Conservation (phyloP, 257 asterid genomes). For the Euphrasia confusa region DNA sequence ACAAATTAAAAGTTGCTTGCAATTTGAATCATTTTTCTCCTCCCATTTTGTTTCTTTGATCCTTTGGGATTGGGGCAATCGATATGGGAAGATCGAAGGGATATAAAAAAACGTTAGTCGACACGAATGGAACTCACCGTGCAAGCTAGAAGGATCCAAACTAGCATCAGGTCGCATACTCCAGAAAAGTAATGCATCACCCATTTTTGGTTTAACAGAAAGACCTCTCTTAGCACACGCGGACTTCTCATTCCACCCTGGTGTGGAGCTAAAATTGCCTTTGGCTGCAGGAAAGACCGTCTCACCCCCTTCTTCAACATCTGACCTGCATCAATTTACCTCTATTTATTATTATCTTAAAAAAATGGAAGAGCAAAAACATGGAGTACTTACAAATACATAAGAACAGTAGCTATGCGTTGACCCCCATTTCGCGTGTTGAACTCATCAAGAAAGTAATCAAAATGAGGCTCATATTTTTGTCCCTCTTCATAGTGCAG, state of each 20-base stretch:
- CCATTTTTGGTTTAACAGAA: slow-evolving; percentile 38
- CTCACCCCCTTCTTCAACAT: slow-evolving; percentile 98
- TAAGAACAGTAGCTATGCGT: slow-evolving; percentile 83
- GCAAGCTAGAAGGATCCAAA: slow-evolving; percentile 76
- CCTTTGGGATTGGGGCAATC: background rate
- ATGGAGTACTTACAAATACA: slow-evolving; percentile 65
- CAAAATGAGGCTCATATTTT: slow-evolving; percentile 85
- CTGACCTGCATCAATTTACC: slow-evolving; percentile 55
- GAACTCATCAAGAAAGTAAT: slow-evolving; percentile 66
- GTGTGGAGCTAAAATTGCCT: slow-evolving; percentile 57
- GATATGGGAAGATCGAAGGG: background rate
- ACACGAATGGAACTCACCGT: slow-evolving; percentile 42
- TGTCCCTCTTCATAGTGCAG: slow-evolving; percentile 88
- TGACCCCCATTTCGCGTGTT: slow-evolving; percentile 86
- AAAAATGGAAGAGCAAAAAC: slow-evolving; percentile 3
- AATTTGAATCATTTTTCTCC: background rate
- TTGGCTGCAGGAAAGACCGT: slow-evolving; percentile 77
- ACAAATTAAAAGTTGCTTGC: background rate
- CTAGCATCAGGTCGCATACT: slow-evolving; percentile 86
- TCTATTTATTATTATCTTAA: background rate
- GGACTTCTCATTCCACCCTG: slow-evolving; percentile 62
- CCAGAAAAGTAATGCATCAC: slow-evolving; percentile 70
- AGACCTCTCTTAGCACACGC: slow-evolving; percentile 78
- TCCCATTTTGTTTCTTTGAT: background rate
- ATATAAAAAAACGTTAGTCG: background rate